Base-by-base conservation (phyloP, 495 filamentous ascomycete species). In the Acidiella bohemica region DNA sequence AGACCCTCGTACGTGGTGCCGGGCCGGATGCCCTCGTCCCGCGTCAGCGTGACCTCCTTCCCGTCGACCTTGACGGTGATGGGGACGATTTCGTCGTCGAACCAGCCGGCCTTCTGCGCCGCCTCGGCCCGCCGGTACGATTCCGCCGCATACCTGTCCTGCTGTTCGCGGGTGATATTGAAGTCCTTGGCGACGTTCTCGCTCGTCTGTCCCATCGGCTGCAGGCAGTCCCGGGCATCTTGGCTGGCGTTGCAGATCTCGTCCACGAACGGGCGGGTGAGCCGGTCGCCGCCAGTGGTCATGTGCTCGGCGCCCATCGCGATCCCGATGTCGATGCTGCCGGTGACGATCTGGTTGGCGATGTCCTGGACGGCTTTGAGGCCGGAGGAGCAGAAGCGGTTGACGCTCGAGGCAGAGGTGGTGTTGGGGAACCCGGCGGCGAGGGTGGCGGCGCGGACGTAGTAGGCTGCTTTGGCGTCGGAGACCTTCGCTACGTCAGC, bases 171-270 rank as follows among this genome's bases (percentile, higher is more conserved):
- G 1, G 75, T 61, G 53, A 97, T 77, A 43, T 78, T 70, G 56
- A 97, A 97, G 64, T 95, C 88, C 36, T 72, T 75, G 32, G 75
- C 84, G n/a, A 97, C 83, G 50, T 97, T 95, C 67, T 97, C 90
- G 9, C 78, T 84, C 0, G 90, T 97, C 75, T 93, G 90, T 0
- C 90, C 90, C 90, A 97, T 97, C 21, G 85, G 77, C 70, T 88
- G 76, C 73, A 84, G 72, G 68, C 85, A 92, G 61, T 97, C 90
- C 24, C 58, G 54, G 0, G 83, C 74, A 55, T 95, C 86, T 55
- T 82, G 81, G 54, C 70, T 73, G 27, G 39, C 23, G 47, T 71
- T 66, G 19, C 84, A 60, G 20, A 97, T 73, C 38, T 78, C 75
- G 32, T 78, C 77, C 57, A 84, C 76, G 67, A 94, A 92, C 3